Percentiles rank a stretch among this genome's conserved stretches.
phyloP scores from a whole-genome alignment of 2,329 filamentous ascomycete species.

The Hortaea werneckii region DNA sequence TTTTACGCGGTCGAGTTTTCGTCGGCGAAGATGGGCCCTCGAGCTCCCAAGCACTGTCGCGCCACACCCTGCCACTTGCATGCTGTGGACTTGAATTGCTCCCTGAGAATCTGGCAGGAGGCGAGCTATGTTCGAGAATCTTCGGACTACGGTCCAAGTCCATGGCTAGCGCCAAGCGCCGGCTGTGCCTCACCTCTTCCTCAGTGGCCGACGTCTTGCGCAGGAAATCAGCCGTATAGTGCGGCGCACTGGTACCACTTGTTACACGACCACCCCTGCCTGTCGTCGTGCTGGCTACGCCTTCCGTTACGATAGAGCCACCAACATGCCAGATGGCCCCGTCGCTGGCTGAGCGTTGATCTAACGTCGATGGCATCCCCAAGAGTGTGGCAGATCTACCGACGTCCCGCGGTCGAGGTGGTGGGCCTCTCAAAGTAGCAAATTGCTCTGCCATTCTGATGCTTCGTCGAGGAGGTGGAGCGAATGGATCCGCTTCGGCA shows the following conservation, averaged over 20 bases:
- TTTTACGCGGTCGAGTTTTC: slow-evolving; percentile 7
- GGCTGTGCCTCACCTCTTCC: slow-evolving; percentile 48
- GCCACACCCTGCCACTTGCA: neutral
- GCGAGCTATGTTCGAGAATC: slow-evolving; percentile 45
- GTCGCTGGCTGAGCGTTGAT: slow-evolving; percentile 41
- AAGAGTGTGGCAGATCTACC: slow-evolving; percentile 1
- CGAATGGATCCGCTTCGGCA: slow-evolving; percentile 17
- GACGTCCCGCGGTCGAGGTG: slow-evolving; percentile 1
- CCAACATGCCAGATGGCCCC: slow-evolving; percentile 71
- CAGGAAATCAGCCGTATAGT: slow-evolving; percentile 48
- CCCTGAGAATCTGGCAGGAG: slow-evolving; percentile 1
- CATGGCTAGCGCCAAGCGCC: slow-evolving; percentile 68
- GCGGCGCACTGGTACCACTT: slow-evolving; percentile 62
- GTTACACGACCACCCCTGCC: slow-evolving; percentile 55
- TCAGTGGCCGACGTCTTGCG: slow-evolving; percentile 24
- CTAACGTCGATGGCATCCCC: neutral
- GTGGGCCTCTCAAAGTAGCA: slow-evolving; percentile 11
- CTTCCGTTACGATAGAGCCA: slow-evolving; percentile 39
- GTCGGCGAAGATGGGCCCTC: slow-evolving; percentile 4
- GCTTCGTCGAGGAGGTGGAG: slow-evolving; percentile 7
- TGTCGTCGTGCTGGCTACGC: slow-evolving; percentile 38
- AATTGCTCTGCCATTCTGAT: slow-evolving; percentile 14
- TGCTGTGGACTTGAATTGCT: neutral
- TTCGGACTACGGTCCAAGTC: slow-evolving; percentile 62
- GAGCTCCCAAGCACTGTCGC: slow-evolving; percentile 11